These are phyloP conservation scores for Patellaria atrata DNA, from an alignment of 495 filamentous ascomycete genomes.

Conservation along the genomic window DNA sequence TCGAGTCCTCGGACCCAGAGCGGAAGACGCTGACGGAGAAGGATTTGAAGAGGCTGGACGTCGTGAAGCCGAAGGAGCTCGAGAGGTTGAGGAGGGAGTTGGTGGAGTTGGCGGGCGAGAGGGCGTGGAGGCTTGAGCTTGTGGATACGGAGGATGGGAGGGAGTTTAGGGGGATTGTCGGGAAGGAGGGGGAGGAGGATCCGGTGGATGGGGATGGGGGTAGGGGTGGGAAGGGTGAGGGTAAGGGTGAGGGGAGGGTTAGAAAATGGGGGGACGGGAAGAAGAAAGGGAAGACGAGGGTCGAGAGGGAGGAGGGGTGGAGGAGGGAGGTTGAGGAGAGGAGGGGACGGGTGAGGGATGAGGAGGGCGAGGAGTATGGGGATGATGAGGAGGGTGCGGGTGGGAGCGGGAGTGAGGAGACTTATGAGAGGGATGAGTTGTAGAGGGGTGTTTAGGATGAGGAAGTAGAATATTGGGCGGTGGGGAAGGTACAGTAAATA, in stretches of 20 bases:
- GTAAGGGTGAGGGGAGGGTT: conserved; percentile 6
- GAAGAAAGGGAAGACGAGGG: conserved; percentile 3
- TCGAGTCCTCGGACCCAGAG: conserved; percentile 30
- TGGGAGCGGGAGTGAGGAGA: no score
- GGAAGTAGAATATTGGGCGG: no score
- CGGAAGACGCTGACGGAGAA: conserved; percentile 41
- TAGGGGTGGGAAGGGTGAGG: conserved; percentile 6
- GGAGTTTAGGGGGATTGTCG: conserved; percentile 37
- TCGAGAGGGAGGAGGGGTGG: conserved; percentile 17
- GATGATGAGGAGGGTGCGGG: no score
- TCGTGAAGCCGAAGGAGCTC: conserved; percentile 48
- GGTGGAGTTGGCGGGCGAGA: conserved; percentile 34
- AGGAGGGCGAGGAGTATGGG: no score
- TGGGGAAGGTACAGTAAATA: no score
- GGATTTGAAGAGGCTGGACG: conserved; percentile 50
- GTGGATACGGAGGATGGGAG: conserved; percentile 38
- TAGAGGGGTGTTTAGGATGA: no score
- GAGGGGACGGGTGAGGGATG: no score
- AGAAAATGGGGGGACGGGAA: conserved; percentile 8
- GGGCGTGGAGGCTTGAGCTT: conserved; percentile 45
- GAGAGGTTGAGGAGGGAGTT: conserved; percentile 48
- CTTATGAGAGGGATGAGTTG: no score
- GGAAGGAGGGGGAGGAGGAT: conserved; percentile 37
- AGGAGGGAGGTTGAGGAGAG: conserved; percentile 37
- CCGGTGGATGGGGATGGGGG: conserved; percentile 23